Evolutionary conservation across 176 grass and related monocot genomes (phyloP).

Genomic region (Hyparrhenia diplandra): DNA sequence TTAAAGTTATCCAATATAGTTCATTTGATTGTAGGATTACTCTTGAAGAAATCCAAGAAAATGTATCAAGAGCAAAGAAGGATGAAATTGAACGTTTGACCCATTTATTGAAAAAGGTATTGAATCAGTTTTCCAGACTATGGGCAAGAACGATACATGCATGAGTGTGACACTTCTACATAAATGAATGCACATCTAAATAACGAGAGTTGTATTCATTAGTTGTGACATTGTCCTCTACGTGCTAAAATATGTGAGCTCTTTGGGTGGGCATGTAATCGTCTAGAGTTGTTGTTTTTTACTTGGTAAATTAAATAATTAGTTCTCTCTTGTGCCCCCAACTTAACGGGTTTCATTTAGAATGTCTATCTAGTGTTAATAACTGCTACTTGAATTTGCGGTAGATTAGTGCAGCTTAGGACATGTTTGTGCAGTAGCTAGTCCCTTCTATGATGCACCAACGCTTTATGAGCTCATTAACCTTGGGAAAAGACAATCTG

Average conservation of each 20-base stretch:
- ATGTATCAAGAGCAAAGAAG: constrained; percentile 46
- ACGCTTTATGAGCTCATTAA: background rate
- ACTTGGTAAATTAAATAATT: background rate
- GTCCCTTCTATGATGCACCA: background rate
- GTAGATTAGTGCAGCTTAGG: background rate
- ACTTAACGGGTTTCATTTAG: background rate
- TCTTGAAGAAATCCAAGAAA: constrained; percentile 46
- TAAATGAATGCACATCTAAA: background rate
- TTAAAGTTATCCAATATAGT: background rate
- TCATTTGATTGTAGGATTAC: constrained; percentile 43
- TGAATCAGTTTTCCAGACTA: background rate
- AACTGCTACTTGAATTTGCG: background rate
- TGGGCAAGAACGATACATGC: background rate
- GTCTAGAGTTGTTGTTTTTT: background rate
- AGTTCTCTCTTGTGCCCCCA: background rate
- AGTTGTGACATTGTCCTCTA: background rate
- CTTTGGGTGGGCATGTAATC: background rate
- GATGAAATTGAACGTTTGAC: constrained; percentile 51
- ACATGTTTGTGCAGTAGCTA: background rate
- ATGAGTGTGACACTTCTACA: background rate
- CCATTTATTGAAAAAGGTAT: constrained; percentile 49
- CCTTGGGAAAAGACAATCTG: background rate
- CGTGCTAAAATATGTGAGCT: background rate
- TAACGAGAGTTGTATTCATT: background rate
- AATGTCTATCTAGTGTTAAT: too few relatives aligned